Conservation (phyloP, 2,329 filamentous ascomycete species). For the Neoscytalidium dimidiatum region DNA sequence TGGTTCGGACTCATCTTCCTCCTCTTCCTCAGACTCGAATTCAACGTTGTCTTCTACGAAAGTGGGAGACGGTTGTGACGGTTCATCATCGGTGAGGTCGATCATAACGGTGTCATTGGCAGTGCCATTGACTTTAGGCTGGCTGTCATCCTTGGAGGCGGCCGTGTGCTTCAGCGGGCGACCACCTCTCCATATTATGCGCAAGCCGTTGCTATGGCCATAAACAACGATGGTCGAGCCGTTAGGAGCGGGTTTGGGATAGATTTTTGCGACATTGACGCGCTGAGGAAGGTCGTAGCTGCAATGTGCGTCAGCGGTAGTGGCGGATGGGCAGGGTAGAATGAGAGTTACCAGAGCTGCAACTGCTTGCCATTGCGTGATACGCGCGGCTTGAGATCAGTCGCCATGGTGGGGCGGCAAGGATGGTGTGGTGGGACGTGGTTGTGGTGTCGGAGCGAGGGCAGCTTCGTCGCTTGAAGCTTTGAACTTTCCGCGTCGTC, state of each 20-base stretch:
- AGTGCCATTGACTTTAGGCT: conserved; percentile 44
- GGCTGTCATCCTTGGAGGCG: conserved; percentile 29
- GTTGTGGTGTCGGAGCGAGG: conserved; percentile 17
- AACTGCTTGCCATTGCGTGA: conserved; percentile 16
- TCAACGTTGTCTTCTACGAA: conserved; percentile 32
- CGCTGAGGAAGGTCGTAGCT: conserved; percentile 64
- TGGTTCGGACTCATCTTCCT: conserved; percentile 58
- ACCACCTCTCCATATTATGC: conserved; percentile 63
- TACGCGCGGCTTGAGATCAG: conserved; percentile 15
- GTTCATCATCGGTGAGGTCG: conserved; percentile 56
- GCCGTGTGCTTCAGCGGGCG: conserved; percentile 43
- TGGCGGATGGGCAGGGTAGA: too few relatives aligned
- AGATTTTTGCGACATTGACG: conserved; percentile 57
- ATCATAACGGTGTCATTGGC: conserved; percentile 54
- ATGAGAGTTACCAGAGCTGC: conserved; percentile 14
- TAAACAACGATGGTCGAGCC: conserved; percentile 64
- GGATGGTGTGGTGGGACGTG: conserved; percentile 1
- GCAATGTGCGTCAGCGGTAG: conserved; percentile 11
- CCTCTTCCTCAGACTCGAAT: conserved; percentile 58
- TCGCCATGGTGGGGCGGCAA: conserved; percentile 7
- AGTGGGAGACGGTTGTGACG: conserved; percentile 26
- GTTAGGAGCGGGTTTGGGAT: conserved; percentile 61
- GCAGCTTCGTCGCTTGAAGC: conserved; percentile 15
- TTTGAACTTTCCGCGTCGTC: conserved; percentile 20
- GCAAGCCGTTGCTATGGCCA: conserved; percentile 59